Conservation (phyloP, 2,329 filamentous ascomycete genomes). For the Rachicladosporium sp. region DNA sequence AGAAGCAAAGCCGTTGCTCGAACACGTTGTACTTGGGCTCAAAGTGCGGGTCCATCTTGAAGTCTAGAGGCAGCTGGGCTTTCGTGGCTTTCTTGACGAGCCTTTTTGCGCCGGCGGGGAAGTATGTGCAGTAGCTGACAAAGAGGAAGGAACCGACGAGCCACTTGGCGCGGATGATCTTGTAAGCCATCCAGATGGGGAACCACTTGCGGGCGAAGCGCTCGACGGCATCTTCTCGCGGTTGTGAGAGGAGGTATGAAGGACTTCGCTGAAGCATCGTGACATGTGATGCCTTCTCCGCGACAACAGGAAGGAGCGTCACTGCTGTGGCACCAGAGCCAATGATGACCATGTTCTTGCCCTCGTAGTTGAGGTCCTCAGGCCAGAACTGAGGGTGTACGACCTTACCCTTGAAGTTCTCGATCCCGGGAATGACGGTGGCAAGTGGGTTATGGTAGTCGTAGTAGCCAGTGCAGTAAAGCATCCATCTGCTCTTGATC, state of each 20-base stretch:
- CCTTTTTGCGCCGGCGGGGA: slow-evolving; percentile 18
- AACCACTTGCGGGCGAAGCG: slow-evolving; percentile 13
- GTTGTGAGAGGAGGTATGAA: slow-evolving; percentile 37
- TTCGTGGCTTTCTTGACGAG: slow-evolving; percentile 33
- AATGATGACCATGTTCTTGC: slow-evolving; percentile 59
- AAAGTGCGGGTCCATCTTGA: slow-evolving; percentile 29
- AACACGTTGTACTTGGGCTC: slow-evolving; percentile 40
- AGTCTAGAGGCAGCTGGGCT: slow-evolving; percentile 34
- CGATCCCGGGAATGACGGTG: slow-evolving; percentile 52
- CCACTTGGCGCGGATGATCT: slow-evolving; percentile 25
- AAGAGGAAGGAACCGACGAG: slow-evolving; percentile 23
- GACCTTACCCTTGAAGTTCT: slow-evolving; percentile 49
- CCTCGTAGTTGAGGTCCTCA: slow-evolving; percentile 49
- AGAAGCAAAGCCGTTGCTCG: slow-evolving; percentile 65
- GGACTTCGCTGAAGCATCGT: slow-evolving; percentile 77
- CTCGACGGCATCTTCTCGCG: slow-evolving; percentile 17
- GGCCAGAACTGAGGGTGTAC: slow-evolving; percentile 71
- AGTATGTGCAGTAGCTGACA: slow-evolving; percentile 21
- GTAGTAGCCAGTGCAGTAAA: slow-evolving; percentile 60
- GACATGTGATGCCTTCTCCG: slow-evolving; percentile 50
- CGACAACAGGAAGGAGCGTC: slow-evolving; percentile 60
- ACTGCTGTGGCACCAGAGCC: slow-evolving; percentile 70
- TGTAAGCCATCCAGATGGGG: slow-evolving; percentile 12
- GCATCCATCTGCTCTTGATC: slow-evolving; percentile 37
- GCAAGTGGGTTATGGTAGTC: slow-evolving; percentile 53